Conservation (phyloP, 2,329 filamentous ascomycete species). For the Westerdykella ornata region DNA sequence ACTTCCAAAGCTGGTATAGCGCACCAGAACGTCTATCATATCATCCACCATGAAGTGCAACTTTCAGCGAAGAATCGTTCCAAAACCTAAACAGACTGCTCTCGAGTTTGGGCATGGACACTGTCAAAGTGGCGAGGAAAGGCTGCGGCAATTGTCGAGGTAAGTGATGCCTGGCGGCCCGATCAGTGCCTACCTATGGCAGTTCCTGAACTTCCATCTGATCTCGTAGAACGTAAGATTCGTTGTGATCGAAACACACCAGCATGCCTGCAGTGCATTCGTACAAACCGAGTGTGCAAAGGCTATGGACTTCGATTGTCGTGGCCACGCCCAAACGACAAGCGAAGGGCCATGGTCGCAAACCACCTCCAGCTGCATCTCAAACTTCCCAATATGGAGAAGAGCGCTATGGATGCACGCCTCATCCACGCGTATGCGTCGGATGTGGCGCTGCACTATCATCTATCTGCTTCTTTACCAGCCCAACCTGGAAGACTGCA, state of each 20-base stretch:
- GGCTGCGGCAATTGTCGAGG: slow-evolving; percentile 4
- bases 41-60: too few relatives aligned
- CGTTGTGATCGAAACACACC: slow-evolving; percentile 1
- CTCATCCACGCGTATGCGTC: slow-evolving; percentile 1
- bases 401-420: not conserved
- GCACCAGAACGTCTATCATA: too few relatives aligned
- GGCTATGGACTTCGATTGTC: slow-evolving; percentile 4
- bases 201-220: not conserved
- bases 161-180: not conserved
- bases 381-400: too few relatives aligned
- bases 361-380: not conserved
- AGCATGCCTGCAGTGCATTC: slow-evolving; percentile 1
- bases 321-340: slow-evolving; percentile 2
- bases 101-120: not conserved
- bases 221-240: slow-evolving; percentile 2
- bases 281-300: slow-evolving; percentile 1
- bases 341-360: slow-evolving; percentile 1
- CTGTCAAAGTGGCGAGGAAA: slow-evolving; percentile 1
- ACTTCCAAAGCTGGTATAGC: too few relatives aligned
- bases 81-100: too few relatives aligned
- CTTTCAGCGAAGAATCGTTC: too few relatives aligned
- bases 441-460: slow-evolving; percentile 7
- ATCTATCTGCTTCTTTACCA: slow-evolving; percentile 1
- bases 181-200: too few relatives aligned
- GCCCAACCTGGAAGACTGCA: slow-evolving; percentile 1